Evolutionary conservation across 2,329 filamentous ascomycete species (phyloP), one percentile per base, ranked within the genome.

Genomic region (Fusarium albosuccineum): DNA sequence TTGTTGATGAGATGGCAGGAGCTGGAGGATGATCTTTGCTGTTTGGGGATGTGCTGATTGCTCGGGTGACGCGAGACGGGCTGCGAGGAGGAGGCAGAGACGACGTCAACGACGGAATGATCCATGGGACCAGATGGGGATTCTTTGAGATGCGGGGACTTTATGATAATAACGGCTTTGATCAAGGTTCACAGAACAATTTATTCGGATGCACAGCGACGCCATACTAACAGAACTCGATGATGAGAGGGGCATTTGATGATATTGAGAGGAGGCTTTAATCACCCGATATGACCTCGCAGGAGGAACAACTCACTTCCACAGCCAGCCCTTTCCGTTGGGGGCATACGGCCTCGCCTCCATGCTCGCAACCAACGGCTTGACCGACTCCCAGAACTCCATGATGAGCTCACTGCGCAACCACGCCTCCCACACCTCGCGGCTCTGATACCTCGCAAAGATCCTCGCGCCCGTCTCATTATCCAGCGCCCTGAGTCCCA

Each of bases 11-110:
- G 4, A 36, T 30, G 17, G 17, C 6, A 77, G 75, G 14, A 57
- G 58, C 9, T 75, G 72, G 70, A 67, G 75, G 44, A 58, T 75
- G 29, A 36, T 75, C n/a, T 75, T 76, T 59, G 62, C 69, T 2
- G 10, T 76, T n/a, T 74, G 73, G 70, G 74, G 71, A 1, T 76
- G 74, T 50, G 60, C 70, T 5, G 73, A 75, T 29, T 74, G 71
- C 39, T 74, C 73, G 7, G 66, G 64, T 4, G 70, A 74, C 17
- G 64, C 69, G 17, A 70, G 64, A 42, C 60, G 69, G n/a, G 66
- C 60, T 34, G 63, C 66, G 17, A 55, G 36, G 22, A 66, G 63
- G 44, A 70, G 59, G 49, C 44, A 62, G 33, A 60, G 66, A 53
- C 58, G 70, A 33, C 56, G 64, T 2, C 51, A 59, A 3, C 60